phyloP scores from a whole-genome alignment of 129 eudicot species.

The Artemisia argyi region DNA sequence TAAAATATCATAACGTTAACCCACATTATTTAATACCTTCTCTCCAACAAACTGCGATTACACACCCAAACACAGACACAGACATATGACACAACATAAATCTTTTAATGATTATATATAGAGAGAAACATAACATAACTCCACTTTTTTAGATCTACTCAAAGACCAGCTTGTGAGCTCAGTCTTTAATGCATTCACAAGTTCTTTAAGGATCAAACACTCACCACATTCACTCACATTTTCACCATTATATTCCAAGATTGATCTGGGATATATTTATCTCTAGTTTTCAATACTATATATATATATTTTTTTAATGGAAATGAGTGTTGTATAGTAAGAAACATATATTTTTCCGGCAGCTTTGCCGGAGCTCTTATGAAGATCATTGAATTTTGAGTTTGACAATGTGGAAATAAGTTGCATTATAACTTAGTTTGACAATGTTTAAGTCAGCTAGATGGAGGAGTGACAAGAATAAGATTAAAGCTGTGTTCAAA shows the following conservation, averaged over 20 bases:
- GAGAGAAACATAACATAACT: constrained; percentile 2
- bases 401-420: constrained; percentile 16
- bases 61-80: constrained; percentile 6
- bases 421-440: no score
- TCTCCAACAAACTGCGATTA: constrained; percentile 17
- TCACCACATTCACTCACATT: constrained; percentile 29
- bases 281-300: no score
- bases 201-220: constrained; percentile 25
- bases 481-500: constrained; percentile 80
- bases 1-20: constrained; percentile 6
- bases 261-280: no score
- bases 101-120: constrained; percentile 29
- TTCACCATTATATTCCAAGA: neutral
- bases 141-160: constrained; percentile 44
- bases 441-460: constrained; percentile 77
- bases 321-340: constrained; percentile 20
- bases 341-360: constrained; percentile 22
- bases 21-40: constrained; percentile 11
- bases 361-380: constrained; percentile 63
- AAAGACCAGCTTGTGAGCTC: constrained; percentile 17
- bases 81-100: constrained; percentile 11
- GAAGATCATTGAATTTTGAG: constrained; percentile 29
- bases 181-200: constrained; percentile 49
- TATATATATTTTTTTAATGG: neutral
- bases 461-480: constrained; percentile 93